Percentiles rank a stretch among this genome's conserved stretches.
phyloP scores from a whole-genome alignment of 2,329 filamentous ascomycete species.

The Monosporascus sp. region DNA sequence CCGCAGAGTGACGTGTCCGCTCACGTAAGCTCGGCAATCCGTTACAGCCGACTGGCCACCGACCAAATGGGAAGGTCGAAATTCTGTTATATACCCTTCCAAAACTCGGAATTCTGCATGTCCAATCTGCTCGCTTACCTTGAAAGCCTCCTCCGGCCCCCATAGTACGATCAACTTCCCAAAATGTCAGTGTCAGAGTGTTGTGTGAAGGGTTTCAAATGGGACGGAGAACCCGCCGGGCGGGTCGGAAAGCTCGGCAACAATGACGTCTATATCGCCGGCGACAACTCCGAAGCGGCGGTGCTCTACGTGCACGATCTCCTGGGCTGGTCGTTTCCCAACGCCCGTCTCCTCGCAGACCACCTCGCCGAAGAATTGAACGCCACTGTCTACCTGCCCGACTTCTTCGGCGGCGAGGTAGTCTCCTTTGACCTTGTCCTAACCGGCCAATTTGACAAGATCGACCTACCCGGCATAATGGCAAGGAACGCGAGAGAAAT shows the following conservation, averaged over 20 bases:
- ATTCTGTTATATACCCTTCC: no score
- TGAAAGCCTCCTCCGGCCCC: background rate
- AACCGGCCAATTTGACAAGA: conserved; percentile 21
- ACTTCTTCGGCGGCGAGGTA: conserved; percentile 33
- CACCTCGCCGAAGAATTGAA: conserved; percentile 39
- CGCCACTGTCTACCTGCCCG: conserved; percentile 40
- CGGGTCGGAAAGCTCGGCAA: conserved; percentile 27
- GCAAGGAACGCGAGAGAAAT: conserved; percentile 30
- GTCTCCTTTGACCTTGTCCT: conserved; percentile 20
- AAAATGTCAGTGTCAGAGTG: conserved; percentile 20
- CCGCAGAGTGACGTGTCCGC: no score
- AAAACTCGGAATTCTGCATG: no score
- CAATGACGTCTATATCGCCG: conserved; percentile 34
- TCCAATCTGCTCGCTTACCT: background rate
- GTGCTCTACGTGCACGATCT: conserved; percentile 35
- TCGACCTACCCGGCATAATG: conserved; percentile 34
- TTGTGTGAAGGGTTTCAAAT: conserved; percentile 35
- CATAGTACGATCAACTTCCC: background rate
- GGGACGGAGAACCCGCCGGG: conserved; percentile 36
- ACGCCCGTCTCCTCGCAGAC: conserved; percentile 41
- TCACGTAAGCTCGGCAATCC: no score
- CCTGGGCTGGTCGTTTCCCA: conserved; percentile 40
- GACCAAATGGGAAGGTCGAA: no score
- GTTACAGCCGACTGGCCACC: no score
- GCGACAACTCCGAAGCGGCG: conserved; percentile 25